Percentiles rank a stretch among this genome's conserved stretches.
These are phyloP conservation scores for Iberis amara DNA, from an alignment of 441 rosid species.

Conservation along the genomic window DNA sequence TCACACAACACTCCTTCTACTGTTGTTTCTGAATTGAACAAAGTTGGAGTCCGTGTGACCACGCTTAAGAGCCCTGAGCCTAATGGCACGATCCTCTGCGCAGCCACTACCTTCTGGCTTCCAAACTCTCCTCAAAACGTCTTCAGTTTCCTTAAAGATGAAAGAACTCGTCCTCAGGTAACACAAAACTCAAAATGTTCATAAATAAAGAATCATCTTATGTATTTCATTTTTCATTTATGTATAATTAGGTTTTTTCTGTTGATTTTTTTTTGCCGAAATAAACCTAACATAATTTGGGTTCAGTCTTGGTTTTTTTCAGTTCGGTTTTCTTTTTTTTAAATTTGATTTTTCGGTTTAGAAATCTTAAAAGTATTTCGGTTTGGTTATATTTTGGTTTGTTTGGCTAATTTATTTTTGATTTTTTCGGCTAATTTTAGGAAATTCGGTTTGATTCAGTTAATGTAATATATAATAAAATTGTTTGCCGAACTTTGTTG, in stretches of 20 bases:
- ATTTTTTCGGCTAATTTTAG: too few species aligned
- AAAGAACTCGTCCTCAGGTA: constrained; percentile 90
- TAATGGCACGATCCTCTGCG: constrained; percentile 77
- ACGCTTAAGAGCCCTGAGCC: constrained; percentile 75
- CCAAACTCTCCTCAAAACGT: constrained; percentile 68
- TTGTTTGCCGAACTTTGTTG: not conserved
- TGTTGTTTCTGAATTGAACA: constrained; percentile 53
- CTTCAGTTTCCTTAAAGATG: constrained; percentile 84
- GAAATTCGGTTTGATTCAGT: too few species aligned
- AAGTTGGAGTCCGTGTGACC: constrained; percentile 74
- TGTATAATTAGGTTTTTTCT: too few species aligned
- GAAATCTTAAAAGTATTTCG: too few species aligned
- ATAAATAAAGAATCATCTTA: not conserved
- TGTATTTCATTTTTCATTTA: too few species aligned
- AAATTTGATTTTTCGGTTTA: too few species aligned
- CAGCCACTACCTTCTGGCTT: constrained; percentile 89
- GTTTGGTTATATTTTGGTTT: not conserved
- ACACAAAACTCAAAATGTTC: not conserved
- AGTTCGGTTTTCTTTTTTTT: too few species aligned
- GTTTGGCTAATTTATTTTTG: too few species aligned
- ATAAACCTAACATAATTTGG: too few species aligned
- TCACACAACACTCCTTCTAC: constrained; percentile 70
- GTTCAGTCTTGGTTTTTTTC: too few species aligned
- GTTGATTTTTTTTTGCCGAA: too few species aligned
- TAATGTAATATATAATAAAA: too few species aligned